These are phyloP conservation scores for Aspergillus pseudoglaucus DNA, from an alignment of 2,329 filamentous ascomycete genomes.

Conservation along the genomic window DNA sequence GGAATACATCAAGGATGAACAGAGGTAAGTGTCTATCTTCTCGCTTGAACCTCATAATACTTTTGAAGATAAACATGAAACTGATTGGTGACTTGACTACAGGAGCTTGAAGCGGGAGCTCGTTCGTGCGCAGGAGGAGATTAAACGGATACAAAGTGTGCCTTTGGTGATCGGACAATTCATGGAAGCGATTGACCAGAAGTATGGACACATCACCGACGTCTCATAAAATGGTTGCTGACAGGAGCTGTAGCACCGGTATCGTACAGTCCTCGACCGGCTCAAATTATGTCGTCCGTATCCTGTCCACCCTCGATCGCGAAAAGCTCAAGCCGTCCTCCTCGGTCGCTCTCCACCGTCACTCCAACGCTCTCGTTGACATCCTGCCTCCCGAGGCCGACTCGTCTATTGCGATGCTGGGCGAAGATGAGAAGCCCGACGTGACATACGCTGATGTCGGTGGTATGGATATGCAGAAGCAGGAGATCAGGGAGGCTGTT, in stretches of 20 bases:
- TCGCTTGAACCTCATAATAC: not conserved
- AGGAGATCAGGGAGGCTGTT: slow-evolving; percentile 96
- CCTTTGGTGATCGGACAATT: slow-evolving; percentile 98
- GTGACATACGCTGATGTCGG: slow-evolving; percentile 97
- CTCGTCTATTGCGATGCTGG: slow-evolving; percentile 97
- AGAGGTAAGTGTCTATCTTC: slow-evolving; percentile 54
- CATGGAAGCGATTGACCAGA: slow-evolving; percentile 99
- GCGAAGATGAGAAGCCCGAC: slow-evolving; percentile 93
- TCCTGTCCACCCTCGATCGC: slow-evolving; percentile 95
- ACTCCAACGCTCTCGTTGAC: slow-evolving; percentile 97
- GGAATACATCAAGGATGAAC: slow-evolving; percentile 99
- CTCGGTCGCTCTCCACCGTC: slow-evolving; percentile 92
- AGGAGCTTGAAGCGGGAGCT: slow-evolving; percentile 96
- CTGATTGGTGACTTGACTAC: slow-evolving; percentile 3
- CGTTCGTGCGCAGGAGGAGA: slow-evolving; percentile 95
- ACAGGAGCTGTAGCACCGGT: slow-evolving; percentile 61
- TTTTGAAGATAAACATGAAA: not conserved
- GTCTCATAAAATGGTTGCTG: slow-evolving; percentile 3
- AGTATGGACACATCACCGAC: slow-evolving; percentile 51
- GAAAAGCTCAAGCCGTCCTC: slow-evolving; percentile 97
- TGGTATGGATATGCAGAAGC: slow-evolving; percentile 98
- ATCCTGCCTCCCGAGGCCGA: slow-evolving; percentile 98
- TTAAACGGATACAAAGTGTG: slow-evolving; percentile 98
- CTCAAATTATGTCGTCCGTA: slow-evolving; percentile 97
- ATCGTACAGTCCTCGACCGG: slow-evolving; percentile 98